Evolutionary conservation across 164 flowering plant genomes (phyloP), one percentile per base, ranked within the genome.

Genomic region (Tinospora cordifolia): DNA sequence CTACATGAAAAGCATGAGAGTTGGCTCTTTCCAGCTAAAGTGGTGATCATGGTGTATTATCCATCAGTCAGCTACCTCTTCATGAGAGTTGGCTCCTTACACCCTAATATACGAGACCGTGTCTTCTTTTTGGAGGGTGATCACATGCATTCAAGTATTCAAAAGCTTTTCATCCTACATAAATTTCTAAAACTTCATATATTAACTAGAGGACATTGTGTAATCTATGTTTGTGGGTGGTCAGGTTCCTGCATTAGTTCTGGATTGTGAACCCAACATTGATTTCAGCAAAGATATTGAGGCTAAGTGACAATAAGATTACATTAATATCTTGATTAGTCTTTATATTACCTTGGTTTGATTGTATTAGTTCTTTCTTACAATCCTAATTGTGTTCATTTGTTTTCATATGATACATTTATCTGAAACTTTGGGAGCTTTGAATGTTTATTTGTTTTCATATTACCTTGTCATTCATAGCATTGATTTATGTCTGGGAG

Each of bases 1-100:
- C 78, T 94, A 67, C 98, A 94, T 80, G 98, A 94, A 71, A 94
- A 90, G 79, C 98, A 94, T 75, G 98, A 94, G 77, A 94, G 86
- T 79, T 92, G 98, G 98, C 83, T 94, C 68, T 84, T 94, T 78
- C 98, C 98, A 0, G 86, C 66, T 67, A 68, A 72, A 86, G 87
- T 78, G 94, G 88, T 47, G 90, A 84, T 70, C 97, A 87, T 73
- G 96, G 92, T 12, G 85, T 88, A 36, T 76, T 93, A 34, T 87
- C 97, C 59, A 84, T 91, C 44, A 86, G 79, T 76, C 82, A 90
- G 80, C 82, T 83, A 13, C 86, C 96, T 8, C 69, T 80, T 17
- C 81, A 78, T 3, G 25, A 83, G 65, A n/a, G 95, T 85, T 77
- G 79, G 59, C 71, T 72, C 92, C 73, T 75, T 89, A 62, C 96